A percentile compares a stretch with the other conserved stretches of the same genome.
Evolutionary conservation across 495 filamentous ascomycete genomes (phyloP).

Genomic region (Lasiosphaeris hirsuta): DNA sequence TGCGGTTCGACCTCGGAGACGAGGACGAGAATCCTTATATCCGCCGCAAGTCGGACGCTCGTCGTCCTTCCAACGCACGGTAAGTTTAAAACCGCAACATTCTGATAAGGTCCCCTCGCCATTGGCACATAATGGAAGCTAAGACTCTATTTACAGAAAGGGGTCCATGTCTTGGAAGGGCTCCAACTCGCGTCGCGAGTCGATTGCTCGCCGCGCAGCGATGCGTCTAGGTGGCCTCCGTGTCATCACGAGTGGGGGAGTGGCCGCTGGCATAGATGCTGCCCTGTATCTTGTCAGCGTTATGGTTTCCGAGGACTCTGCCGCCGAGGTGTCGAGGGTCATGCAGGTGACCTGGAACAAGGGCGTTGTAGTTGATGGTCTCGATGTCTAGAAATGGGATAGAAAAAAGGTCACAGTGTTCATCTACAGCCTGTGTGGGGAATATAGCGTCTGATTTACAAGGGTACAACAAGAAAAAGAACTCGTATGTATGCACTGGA

Average conservation of each 20-base stretch:
- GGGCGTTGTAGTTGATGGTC: slow-evolving; percentile 65
- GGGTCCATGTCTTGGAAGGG: slow-evolving; percentile 69
- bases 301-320: slow-evolving; percentile 63
- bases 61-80: slow-evolving; percentile 60
- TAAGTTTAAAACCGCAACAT: slow-evolving; percentile 25
- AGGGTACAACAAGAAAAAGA: slow-evolving; percentile 1
- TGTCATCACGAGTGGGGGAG: slow-evolving; percentile 72
- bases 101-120: not conserved
- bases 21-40: slow-evolving; percentile 74
- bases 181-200: slow-evolving; percentile 62
- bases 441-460: not conserved
- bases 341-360: slow-evolving; percentile 73
- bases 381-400: slow-evolving; percentile 58
- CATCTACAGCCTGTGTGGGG: slow-evolving; percentile 1
- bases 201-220: slow-evolving; percentile 60
- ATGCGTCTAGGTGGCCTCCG: slow-evolving; percentile 66
- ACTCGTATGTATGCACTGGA: not conserved
- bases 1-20: slow-evolving; percentile 70
- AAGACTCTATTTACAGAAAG: slow-evolving; percentile 42
- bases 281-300: slow-evolving; percentile 72
- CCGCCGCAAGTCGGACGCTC: slow-evolving; percentile 59
- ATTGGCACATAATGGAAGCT: not conserved
- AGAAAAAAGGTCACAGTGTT: slow-evolving; percentile 7
- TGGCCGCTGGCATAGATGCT: slow-evolving; percentile 75
- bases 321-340: slow-evolving; percentile 62